Conservation (phyloP, 805 yeast genomes). For the Wickerhamomyces rabaulensis region DNA sequence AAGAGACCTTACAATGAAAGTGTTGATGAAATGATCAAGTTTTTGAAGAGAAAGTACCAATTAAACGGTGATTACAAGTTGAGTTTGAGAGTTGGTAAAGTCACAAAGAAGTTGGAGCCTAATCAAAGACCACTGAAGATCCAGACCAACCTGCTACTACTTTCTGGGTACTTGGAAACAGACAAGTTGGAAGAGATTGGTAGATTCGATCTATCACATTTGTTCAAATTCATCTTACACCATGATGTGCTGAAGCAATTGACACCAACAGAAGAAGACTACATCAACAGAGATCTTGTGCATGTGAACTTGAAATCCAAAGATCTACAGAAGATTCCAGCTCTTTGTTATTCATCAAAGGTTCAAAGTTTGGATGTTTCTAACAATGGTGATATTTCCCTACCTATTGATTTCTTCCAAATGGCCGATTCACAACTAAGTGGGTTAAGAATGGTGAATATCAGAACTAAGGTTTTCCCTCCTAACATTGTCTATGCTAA, state of each 20-base stretch:
- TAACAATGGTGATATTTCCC: conserved; percentile 76
- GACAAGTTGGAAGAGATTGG: conserved; percentile 78
- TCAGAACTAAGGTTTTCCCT: conserved; percentile 74
- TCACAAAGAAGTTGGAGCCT: conserved; percentile 65
- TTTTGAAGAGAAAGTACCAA: conserved; percentile 72
- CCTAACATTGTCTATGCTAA: conserved; percentile 64
- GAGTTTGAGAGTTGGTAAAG: conserved; percentile 69
- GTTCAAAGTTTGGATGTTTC: conserved; percentile 80
- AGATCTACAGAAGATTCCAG: conserved; percentile 80
- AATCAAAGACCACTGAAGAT: conserved; percentile 74
- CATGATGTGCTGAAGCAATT: conserved; percentile 55
- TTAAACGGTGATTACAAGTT: conserved; percentile 69
- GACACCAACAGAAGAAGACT: conserved; percentile 66
- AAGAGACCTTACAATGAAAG: conserved; percentile 76
- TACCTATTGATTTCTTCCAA: conserved; percentile 84
- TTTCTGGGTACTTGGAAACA: conserved; percentile 75
- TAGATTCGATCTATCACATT: conserved; percentile 74
- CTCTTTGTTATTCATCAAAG: conserved; percentile 74
- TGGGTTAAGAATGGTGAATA: conserved; percentile 61
- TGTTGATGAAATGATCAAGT: conserved; percentile 65
- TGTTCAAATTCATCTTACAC: conserved; percentile 75
- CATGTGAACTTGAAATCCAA: conserved; percentile 69
- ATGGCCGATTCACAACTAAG: conserved; percentile 64
- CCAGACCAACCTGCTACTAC: conserved; percentile 63
- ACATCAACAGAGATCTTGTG: conserved; percentile 58